These are phyloP conservation scores for Lipomyces mesembrius DNA, from an alignment of 805 yeast species.

Conservation along the genomic window DNA sequence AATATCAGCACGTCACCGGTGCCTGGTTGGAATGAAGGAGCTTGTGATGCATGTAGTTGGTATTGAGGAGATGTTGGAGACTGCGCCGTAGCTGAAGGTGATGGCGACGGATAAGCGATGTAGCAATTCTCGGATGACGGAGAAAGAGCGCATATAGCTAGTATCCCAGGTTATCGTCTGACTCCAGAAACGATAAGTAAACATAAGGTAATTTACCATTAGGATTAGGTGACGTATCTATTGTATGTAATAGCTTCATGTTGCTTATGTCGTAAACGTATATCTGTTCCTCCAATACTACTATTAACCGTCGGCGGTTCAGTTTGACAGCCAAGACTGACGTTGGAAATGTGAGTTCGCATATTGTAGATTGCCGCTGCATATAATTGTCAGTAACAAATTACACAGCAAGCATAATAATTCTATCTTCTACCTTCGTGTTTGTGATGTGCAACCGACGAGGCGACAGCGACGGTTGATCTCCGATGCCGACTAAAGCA, in stretches of 20 bases:
- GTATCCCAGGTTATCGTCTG: not conserved
- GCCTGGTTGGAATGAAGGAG: slow-evolving; percentile 30
- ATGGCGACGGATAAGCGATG: slow-evolving; percentile 60
- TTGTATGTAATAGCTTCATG: slow-evolving; percentile 76
- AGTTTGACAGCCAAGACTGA: slow-evolving; percentile 71
- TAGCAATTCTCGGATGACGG: slow-evolving; percentile 54
- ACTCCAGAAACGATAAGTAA: not conserved
- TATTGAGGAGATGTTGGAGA: slow-evolving; percentile 34
- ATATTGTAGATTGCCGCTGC: slow-evolving; percentile 67
- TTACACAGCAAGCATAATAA: not conserved
- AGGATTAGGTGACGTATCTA: slow-evolving; percentile 60
- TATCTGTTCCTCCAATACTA: slow-evolving; percentile 77
- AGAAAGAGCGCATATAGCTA: slow-evolving; percentile 48
- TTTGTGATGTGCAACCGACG: slow-evolving; percentile 81
- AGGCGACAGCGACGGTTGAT: slow-evolving; percentile 66
- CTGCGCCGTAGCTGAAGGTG: slow-evolving; percentile 38
- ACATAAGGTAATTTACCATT: slow-evolving; percentile 38
- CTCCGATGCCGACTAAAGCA: slow-evolving; percentile 81
- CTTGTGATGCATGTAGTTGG: slow-evolving; percentile 15
- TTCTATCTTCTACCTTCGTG: slow-evolving; percentile 55
- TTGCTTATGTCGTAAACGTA: slow-evolving; percentile 89
- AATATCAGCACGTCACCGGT: slow-evolving; percentile 76
- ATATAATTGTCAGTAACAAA: not conserved
- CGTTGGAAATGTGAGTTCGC: slow-evolving; percentile 87
- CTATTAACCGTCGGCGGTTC: slow-evolving; percentile 81